Base-by-base conservation (phyloP, 305 asterid species). In the Caryopteris hybrid region DNA sequence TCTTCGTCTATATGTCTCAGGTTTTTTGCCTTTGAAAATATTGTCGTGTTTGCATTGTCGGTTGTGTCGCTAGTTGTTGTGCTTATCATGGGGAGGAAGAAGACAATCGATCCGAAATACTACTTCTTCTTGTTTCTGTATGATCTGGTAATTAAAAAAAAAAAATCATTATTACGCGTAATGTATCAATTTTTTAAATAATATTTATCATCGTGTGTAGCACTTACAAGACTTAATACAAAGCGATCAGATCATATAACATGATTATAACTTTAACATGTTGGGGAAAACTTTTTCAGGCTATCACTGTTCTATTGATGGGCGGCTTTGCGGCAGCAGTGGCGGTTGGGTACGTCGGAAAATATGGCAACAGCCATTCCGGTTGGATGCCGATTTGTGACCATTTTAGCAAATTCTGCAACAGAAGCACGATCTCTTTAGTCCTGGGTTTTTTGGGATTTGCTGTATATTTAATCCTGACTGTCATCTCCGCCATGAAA, bases 331-430 rank as follows among this genome's bases (percentile, higher is more conserved):
- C 84, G 1, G 84, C 93, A 14, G 80, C 87, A 10, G 74, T 82
- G 0, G 77, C 91, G 2, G 34, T 84, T 2, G 89, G 81, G 0
- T 74, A 64, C 53, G 72, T 87, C 5, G 97, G 87, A 2, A 81
- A 83, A 69, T 78, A 84, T 17, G 97, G 97, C 10, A 77, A 81
- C 62, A 41, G 20, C 36, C 82, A 77, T 20, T 21, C 78, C 0
- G 95, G 95, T 7, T 90, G 97, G 97, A 51, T 65, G 38, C 57
- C 85, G 2, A 67, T 90, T 4, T 90, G 97, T 47, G 90, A 81
- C 55, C 76, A 80, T 22, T 85, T 90, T 14, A 71, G 38, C 18
- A 64, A 73, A 38, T 90, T 81, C 62, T 90, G 97, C 61, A 58
- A 77, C 51, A 80, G 60, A 59, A 55, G 43, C 2, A 29, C 39